Evolutionary conservation across 78 protist species (phyloP).

Genomic region (Reticulomyxa filosa): DNA sequence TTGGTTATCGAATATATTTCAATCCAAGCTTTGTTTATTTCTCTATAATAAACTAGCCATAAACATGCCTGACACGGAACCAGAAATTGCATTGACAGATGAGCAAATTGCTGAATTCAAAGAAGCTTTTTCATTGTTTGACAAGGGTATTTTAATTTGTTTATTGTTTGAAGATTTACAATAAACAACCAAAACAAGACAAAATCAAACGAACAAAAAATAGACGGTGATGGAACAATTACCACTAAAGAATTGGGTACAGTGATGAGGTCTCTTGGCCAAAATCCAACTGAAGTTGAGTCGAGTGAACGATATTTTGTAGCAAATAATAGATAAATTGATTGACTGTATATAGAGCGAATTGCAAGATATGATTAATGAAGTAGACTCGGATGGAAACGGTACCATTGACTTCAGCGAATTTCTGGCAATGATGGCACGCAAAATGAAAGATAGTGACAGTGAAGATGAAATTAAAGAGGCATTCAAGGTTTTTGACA

Average conservation of each 20-base stretch:
- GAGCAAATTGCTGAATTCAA: conserved; percentile 78
- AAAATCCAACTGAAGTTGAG: conserved; percentile 81
- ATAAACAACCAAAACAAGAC: conserved; percentile 91
- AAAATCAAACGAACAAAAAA: conserved; percentile 79
- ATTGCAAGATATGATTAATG: conserved; percentile 96
- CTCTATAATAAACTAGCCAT: too few species aligned
- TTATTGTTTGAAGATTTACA: too few species aligned
- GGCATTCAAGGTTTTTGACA: conserved; percentile 97
- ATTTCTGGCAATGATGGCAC: conserved; percentile 68
- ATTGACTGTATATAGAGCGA: too few species aligned
- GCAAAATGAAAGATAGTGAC: conserved; percentile 90
- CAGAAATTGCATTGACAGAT: too few species aligned
- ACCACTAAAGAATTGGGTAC: conserved; percentile 91
- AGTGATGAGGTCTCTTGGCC: conserved; percentile 83
- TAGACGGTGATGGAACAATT: conserved; percentile 52
- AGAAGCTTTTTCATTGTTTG: conserved; percentile 57
- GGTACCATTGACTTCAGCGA: conserved; percentile 95
- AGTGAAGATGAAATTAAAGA: conserved; percentile 92
- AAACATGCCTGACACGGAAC: conserved; percentile 40
- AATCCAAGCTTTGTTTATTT: too few species aligned
- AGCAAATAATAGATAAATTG: background rate
- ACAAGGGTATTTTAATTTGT: too few species aligned
- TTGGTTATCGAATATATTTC: too few species aligned
- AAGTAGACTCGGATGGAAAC: conserved; percentile 73
- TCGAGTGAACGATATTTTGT: too few species aligned